Evolutionary conservation across 148 eudicot species (phyloP).

Genomic region (Rhododendron mucronatum): DNA sequence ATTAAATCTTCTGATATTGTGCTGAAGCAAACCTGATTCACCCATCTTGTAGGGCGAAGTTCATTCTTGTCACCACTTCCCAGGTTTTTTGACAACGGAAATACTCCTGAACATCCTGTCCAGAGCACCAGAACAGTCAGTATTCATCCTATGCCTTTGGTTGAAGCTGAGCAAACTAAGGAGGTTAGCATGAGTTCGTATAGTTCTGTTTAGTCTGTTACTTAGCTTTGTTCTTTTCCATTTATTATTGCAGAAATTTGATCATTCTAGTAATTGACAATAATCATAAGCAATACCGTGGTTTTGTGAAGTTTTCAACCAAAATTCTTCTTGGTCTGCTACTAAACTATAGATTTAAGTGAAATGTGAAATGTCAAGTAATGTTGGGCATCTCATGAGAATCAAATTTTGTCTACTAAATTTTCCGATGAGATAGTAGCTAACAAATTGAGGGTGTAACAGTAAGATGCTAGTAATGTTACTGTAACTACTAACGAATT

Average conservation of each 20-base stretch:
- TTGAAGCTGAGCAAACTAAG: slow-evolving; percentile 30
- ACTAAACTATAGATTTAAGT: not conserved
- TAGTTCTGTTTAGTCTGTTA: not conserved
- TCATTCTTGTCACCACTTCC: slow-evolving; percentile 38
- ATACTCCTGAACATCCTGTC: slow-evolving; percentile 25
- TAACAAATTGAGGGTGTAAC: not conserved
- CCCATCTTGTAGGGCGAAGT: slow-evolving; percentile 39
- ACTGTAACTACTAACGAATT: not conserved
- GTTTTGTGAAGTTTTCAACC: not conserved
- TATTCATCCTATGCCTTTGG: slow-evolving; percentile 48
- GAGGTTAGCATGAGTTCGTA: slow-evolving; percentile 34
- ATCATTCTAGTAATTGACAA: not conserved
- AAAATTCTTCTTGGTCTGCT: slow-evolving; percentile 2
- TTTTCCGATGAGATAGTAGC: not conserved
- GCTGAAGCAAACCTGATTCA: not conserved
- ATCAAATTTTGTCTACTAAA: not conserved
- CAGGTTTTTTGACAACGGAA: slow-evolving; percentile 28
- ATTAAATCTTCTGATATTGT: not conserved
- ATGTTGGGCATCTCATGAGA: not conserved
- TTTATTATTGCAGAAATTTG: not conserved
- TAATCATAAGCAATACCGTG: not conserved
- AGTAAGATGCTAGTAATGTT: not conserved
- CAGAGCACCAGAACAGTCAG: slow-evolving; percentile 33
- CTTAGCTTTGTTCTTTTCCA: not conserved
- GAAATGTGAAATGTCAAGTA: not conserved